A percentile compares a stretch with the other conserved stretches of the same genome.
Conservation (phyloP, 2,329 filamentous ascomycete genomes). For the Lachnellula hyalina region DNA sequence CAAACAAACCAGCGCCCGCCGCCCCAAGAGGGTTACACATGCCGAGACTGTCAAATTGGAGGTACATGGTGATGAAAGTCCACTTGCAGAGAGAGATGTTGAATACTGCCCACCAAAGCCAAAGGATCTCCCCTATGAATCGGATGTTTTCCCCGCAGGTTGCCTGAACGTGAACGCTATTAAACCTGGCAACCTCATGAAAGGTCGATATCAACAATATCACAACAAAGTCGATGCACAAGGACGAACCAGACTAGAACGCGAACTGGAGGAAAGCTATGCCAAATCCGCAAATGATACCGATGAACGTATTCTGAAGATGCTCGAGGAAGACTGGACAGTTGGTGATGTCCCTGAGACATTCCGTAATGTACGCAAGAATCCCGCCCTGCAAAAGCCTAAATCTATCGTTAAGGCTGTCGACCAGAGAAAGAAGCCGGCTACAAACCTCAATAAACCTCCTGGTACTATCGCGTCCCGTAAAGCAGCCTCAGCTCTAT, state of each 20-base stretch:
- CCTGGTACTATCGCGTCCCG: slow-evolving; percentile 51
- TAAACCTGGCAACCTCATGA: slow-evolving; percentile 53
- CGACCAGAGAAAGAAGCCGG: slow-evolving; percentile 19
- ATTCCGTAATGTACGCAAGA: slow-evolving; percentile 30
- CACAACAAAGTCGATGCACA: slow-evolving; percentile 62
- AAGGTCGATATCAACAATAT: slow-evolving; percentile 57
- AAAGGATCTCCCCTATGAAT: slow-evolving; percentile 60
- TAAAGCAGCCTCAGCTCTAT: slow-evolving; percentile 48
- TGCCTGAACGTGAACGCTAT: slow-evolving; percentile 52
- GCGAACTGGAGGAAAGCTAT: slow-evolving; percentile 49
- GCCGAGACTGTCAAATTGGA: slow-evolving; percentile 57
- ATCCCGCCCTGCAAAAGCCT: slow-evolving; percentile 10
- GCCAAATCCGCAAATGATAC: slow-evolving; percentile 43
- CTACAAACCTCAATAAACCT: slow-evolving; percentile 23
- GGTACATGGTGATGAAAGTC: slow-evolving; percentile 49
- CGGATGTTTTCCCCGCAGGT: slow-evolving; percentile 59
- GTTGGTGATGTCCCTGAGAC: slow-evolving; percentile 50
- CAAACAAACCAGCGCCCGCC: slow-evolving; percentile 50
- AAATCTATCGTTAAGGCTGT: slow-evolving; percentile 4
- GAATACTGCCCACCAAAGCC: slow-evolving; percentile 83
- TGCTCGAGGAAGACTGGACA: slow-evolving; percentile 59
- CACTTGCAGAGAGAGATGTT: slow-evolving; percentile 62
- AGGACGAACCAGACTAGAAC: slow-evolving; percentile 58
- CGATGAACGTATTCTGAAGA: slow-evolving; percentile 62
- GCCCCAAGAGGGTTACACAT: slow-evolving; percentile 50